Conservation (phyloP, 805 yeast genomes). For the Sungouiozyma ichnusensis region DNA sequence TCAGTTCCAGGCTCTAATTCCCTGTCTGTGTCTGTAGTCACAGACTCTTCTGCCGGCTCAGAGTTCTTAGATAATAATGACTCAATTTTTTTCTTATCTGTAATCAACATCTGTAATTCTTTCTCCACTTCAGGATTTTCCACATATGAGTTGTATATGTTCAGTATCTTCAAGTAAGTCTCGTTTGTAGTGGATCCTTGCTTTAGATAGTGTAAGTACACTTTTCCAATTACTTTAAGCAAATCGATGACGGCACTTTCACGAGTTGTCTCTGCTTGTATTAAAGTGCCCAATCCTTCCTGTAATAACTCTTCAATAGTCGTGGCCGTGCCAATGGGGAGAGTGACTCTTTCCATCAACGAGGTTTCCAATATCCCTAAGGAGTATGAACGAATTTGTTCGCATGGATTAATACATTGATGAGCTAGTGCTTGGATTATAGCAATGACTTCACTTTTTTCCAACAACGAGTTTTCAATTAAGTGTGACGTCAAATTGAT, state of each 20-base stretch:
- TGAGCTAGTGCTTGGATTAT: conserved; percentile 75
- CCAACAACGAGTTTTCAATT: conserved; percentile 27
- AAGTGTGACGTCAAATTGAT: conserved; percentile 50
- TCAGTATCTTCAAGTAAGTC: conserved; percentile 30
- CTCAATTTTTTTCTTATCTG: conserved; percentile 29
- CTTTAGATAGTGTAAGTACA: conserved; percentile 41
- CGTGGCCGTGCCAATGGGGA: conserved; percentile 30
- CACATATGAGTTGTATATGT: conserved; percentile 31
- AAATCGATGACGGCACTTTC: conserved; percentile 51
- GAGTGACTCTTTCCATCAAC: conserved; percentile 26
- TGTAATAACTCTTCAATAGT: conserved; percentile 53
- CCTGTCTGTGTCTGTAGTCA: too few species aligned
- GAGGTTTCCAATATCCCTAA: conserved; percentile 46
- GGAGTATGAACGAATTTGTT: conserved; percentile 62
- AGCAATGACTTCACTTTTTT: conserved; percentile 36
- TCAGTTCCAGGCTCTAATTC: background rate
- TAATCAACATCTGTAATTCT: conserved; percentile 30
- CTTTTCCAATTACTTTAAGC: conserved; percentile 55
- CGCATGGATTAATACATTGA: conserved; percentile 82
- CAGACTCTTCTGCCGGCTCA: background rate
- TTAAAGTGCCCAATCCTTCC: conserved; percentile 57
- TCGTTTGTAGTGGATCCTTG: conserved; percentile 29
- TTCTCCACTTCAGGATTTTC: conserved; percentile 32
- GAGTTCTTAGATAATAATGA: background rate
- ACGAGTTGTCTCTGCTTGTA: conserved; percentile 8